A percentile compares a stretch with the other conserved stretches of the same genome.
phyloP scores from a whole-genome alignment of 371 early-diverging fungal genomes.

The Mortierella sp. region DNA sequence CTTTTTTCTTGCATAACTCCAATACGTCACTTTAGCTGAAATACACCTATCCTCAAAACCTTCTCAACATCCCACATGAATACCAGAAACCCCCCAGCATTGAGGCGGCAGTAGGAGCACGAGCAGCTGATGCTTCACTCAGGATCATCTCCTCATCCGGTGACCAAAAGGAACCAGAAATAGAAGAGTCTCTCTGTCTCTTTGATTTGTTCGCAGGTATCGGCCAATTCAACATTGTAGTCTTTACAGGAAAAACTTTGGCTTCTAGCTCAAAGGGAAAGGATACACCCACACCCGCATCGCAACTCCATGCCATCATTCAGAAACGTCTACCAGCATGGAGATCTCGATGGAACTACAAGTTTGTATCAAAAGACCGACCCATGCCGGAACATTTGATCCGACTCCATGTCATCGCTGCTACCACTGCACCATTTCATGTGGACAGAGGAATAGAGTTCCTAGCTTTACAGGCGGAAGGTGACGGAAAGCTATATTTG shows the following conservation, averaged over 20 bases:
- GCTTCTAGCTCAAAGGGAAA: no score
- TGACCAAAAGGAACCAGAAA: background rate
- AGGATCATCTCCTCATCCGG: no score
- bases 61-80: slow-evolving; percentile 13
- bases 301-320: no score
- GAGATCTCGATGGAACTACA: no score
- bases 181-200: background rate
- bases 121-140: slow-evolving; percentile 24
- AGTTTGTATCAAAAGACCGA: no score
- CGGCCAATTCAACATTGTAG: slow-evolving; percentile 34
- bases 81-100: slow-evolving; percentile 1
- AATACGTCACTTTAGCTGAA: slow-evolving; percentile 11
- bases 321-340: no score
- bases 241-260: slow-evolving; percentile 13
- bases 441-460: slow-evolving; percentile 8
- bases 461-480: slow-evolving; percentile 11
- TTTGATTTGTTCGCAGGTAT: slow-evolving; percentile 23
- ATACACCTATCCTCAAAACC: slow-evolving; percentile 17
- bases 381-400: no score
- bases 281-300: no score
- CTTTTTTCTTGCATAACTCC: background rate
- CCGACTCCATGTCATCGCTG: no score
- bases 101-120: slow-evolving; percentile 27
- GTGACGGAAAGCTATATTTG: slow-evolving; percentile 30
- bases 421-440: no score